A percentile compares a stretch with the other conserved stretches of the same genome.
Conservation (phyloP, 768 basidiomycete genomes). For the Steccherinum ochraceum region DNA sequence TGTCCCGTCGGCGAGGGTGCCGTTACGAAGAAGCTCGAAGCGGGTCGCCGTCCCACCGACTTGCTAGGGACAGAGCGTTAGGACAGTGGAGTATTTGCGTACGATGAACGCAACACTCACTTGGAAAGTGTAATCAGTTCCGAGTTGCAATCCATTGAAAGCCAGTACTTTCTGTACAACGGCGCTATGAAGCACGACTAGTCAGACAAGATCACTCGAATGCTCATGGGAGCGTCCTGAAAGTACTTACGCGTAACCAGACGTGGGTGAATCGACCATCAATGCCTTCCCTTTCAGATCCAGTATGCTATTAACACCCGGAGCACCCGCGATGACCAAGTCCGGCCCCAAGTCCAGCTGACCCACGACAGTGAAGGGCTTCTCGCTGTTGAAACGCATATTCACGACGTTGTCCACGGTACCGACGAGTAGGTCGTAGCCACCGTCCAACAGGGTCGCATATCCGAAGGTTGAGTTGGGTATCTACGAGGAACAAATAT, state of each 20-base stretch:
- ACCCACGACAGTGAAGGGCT: neutral
- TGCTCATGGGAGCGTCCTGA: too few relatives aligned
- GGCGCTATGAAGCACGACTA: neutral
- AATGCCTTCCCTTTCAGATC: neutral
- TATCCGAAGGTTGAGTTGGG: constrained; percentile 2
- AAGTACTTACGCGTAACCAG: neutral
- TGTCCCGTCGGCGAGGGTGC: constrained; percentile 3
- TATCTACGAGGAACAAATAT: neutral
- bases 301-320: neutral
- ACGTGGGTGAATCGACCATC: neutral
- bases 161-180: neutral
- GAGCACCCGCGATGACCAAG: neutral
- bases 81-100: neutral
- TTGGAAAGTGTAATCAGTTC: neutral
- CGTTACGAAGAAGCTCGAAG: neutral
- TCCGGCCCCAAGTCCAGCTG: neutral
- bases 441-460: neutral
- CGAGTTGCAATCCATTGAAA: neutral
- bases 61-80: neutral
- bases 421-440: neutral
- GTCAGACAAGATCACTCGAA: too few relatives aligned
- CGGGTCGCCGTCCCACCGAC: constrained; percentile 2
- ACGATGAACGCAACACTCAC: neutral
- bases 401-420: constrained; percentile 4
- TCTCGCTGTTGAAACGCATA: constrained; percentile 2